Base-by-base conservation (phyloP, 2,329 filamentous ascomycete species). In the Pseudocercospora fijiensis region DNA sequence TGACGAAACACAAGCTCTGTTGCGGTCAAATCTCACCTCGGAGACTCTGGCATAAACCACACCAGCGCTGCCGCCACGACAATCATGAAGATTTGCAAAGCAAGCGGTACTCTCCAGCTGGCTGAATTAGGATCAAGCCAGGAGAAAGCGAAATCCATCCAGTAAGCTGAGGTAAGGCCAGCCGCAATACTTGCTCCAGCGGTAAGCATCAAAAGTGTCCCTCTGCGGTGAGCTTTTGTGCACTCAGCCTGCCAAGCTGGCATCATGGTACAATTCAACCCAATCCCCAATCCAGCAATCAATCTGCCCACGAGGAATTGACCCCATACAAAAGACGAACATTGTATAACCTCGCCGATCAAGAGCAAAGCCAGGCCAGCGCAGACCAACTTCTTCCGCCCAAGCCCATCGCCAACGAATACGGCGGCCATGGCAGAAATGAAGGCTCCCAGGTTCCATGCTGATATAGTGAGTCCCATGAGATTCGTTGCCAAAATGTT, bases 291-390 rank as follows among this genome's bases (percentile, higher is more conserved):
- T 0, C 79, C 76, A 78, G 85, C 75, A 77, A 84, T 81, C 66
- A 82, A 79, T 60, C 83, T 76, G 6, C 81, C 81, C 16, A 79
- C 78, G 11, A 84, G 77, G 22, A 82, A 79, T 57, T 78, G 76
- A 26, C 74, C 76, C 18, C 81, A 78, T 62, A 76, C 71, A 67
- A 80, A 83, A 1, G 81, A 78, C 10, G 81, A 73, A n/a, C 84
- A 76, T 70, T 89, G 87, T 30, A 89, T 81, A 16, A 84, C 77
- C 43, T 85, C 84, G 20, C 86, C 85, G 33, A 87, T 60, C 22
- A 85, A 77, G 80, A 87, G 84, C 65, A 88, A 80, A 8, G 77
- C 65, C 4, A 84, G 83, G 11, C 87, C 87, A 7, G 84, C 78
- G 68, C 88, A 84, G 55, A 87, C 85, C 4, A 81, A 82, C 27